Evolutionary conservation across 1,139 yeast species (phyloP), one percentile per base, ranked within the genome.

Genomic region (Yamadazyma diddensiae): DNA sequence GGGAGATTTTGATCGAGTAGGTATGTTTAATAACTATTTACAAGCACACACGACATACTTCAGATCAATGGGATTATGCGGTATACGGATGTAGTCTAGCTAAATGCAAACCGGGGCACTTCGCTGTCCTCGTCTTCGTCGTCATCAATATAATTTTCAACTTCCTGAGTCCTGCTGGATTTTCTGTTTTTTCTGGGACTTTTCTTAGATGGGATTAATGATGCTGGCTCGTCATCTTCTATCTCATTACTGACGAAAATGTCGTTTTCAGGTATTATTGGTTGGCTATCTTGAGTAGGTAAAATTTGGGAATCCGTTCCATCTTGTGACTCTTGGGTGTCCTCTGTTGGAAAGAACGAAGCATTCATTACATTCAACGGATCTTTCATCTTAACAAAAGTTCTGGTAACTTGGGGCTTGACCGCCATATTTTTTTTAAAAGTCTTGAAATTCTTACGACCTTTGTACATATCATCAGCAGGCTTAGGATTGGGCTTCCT

Each of bases 11-110:
- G 46, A 45, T n/a, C 43, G 42, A 31, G 23, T 35, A 6, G 50
- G 40, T 12, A 30, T 34, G 15, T 36, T 42, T n/a, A 43, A 50
- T 16, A 53, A 64, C 29, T 59, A 59, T 38, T 59, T 62, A 36
- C 62, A 57, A 26, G 60, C 58, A 25, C 79, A 73, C 47, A 60
- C 66, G 33, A 65, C 71, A 8, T 73, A 73, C 45, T 73, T 73
- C 45, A 57, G 77, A 35, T 53, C 52, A 20, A 50, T 73, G 57
- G 79, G 79, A 0, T 45, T 58, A 23, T 73, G 79, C 48, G 75
- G 76, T 2, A 46, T 67, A 10, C 37, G 38, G 19, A 35, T 49
- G 11, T 22, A 18, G 20, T 18, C 20, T 22, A 24, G 4, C 21
- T 43, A 35, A 66, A 66, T 13, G 67, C 59, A 49, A 67, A 67